Base-by-base conservation (phyloP, 2,329 filamentous ascomycete species). In the Colletotrichum cordylinicola region DNA sequence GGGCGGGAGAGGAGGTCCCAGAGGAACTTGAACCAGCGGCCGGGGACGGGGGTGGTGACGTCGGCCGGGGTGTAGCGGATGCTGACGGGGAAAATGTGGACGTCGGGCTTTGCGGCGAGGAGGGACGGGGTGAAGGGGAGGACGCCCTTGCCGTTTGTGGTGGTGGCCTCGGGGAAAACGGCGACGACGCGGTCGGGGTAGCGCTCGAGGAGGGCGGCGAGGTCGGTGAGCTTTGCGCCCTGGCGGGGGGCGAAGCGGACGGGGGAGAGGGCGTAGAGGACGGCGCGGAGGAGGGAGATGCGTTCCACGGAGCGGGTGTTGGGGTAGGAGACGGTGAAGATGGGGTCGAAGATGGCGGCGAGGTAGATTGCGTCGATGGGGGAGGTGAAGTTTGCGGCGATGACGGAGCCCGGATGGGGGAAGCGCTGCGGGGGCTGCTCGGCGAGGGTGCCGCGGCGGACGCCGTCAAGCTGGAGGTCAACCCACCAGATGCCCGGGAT, bases 401-500 rank as follows among this genome's bases (percentile, higher is more conserved):
- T 97, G 79, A 99, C 89, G 72, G 93, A 94, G 62, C 94, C 92
- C 6, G 93, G 91, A 72, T 94, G 91, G 2, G 97, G 97, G 21
- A 98, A 91, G 55, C 95, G 92, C 75, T 93, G 89, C 72, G 90
- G 87, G 52, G 94, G 93, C 80, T 96, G 93, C 81, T 94, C 93
- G 62, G 94, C 93, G 37, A 98, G 88, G 31, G 94, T 96, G 86
- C 97, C 97, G 86, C 96, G 95, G 86, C 95, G 96, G 70, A 99
- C 97, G 74, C 96, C 96, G 83, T 99, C 97, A 79, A 99, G 95
- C 84, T 98, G 96, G n/a, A 99, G 88, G 85, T 99, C 97, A 72
- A 98, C 93, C 96, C 96, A 98, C 96, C 96, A 98, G 74, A 99
- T 95, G 33, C 97, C 96, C 0, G 96, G 95, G 75, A 98, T 94